These are phyloP conservation scores for Trichoderma gracile DNA, from an alignment of 2,329 filamentous ascomycete genomes.

Conservation along the genomic window DNA sequence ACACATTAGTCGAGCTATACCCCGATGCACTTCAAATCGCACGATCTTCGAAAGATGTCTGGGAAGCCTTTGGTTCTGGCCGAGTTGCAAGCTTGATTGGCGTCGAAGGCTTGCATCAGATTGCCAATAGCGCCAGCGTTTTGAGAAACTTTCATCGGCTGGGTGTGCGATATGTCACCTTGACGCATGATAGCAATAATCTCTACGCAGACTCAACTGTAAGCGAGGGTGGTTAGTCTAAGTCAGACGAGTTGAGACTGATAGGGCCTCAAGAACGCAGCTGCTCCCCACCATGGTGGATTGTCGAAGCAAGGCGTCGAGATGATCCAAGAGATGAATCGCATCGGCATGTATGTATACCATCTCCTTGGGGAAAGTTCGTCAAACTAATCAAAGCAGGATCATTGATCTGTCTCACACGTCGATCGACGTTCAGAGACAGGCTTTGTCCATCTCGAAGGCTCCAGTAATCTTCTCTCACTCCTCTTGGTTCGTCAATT, in stretches of 20 bases:
- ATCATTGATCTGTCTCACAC: conserved; percentile 78
- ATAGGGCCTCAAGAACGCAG: background rate
- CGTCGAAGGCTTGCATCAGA: conserved; percentile 83
- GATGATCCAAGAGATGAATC: conserved; percentile 28
- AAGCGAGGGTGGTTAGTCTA: background rate
- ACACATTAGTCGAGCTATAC: conserved; percentile 59
- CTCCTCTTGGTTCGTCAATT: conserved; percentile 28
- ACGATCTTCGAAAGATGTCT: conserved; percentile 57
- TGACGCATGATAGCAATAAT: conserved; percentile 67
- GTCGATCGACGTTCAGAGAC: conserved; percentile 14
- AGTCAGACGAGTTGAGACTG: background rate
- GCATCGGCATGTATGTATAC: conserved; percentile 25
- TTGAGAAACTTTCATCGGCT: conserved; percentile 70
- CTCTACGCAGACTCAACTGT: conserved; percentile 25
- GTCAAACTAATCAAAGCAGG: background rate
- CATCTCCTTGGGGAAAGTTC: background rate
- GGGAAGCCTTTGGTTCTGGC: conserved; percentile 56
- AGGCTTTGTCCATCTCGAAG: conserved; percentile 34
- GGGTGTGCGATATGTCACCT: conserved; percentile 77
- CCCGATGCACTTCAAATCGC: conserved; percentile 66
- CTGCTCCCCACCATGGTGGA: conserved; percentile 7
- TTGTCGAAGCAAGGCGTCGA: conserved; percentile 23
- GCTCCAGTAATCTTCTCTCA: conserved; percentile 85
- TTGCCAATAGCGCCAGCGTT: conserved; percentile 74
- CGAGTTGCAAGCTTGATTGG: conserved; percentile 71